Base-by-base conservation (phyloP, 805 yeast genomes). In the Wickerhamomyces hampshirensis region DNA sequence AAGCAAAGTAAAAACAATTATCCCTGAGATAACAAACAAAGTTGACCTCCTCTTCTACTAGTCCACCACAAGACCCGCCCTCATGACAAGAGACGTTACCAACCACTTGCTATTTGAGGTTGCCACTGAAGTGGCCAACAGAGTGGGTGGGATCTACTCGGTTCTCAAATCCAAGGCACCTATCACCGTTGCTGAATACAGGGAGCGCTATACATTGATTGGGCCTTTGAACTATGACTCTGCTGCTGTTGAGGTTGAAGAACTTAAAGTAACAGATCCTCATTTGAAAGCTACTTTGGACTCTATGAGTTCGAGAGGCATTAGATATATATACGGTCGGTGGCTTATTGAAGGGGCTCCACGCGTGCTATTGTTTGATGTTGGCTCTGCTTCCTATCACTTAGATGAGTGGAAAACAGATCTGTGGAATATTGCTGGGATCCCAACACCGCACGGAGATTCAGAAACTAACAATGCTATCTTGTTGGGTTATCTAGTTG, bases 341-440 rank as follows among this genome's bases (percentile, higher is more conserved):
- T 91, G 98, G 98, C 73, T 91, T 51, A 88, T 91, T 50, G 98
- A 93, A 58, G 97, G 98, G 14, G 96, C 98, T 0, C 98, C 98
- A 16, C 66, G 95, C 35, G 98, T 93, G 17, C 66, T 91, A 31
- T 66, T 91, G 32, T 93, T 93, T 51, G 98, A 91, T 58, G 70
- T 87, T 41, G 76, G 80, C 34, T 81, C 95, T 11, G 95, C 91
- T 4, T 52, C 63, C 37, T 69, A 71, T 56, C 73, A 72, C 56
- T 67, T 91, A 48, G 82, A 84, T 55, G 98, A 93, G 55, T 91
- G 98, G 98, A 91, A 88, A 61, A 62, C 86, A 1, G 98, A 91
- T 59, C 64, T 91, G 41, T 91, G 98, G 98, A 75, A 76, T 40
- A 65, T 79, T 29, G 89, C 91, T 8, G 96, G 95, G 0, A 87